A percentile compares a stretch with the other conserved stretches of the same genome.
These are phyloP conservation scores for Gaillardinia entomophila DNA, from an alignment of 805 yeast species.

Conservation along the genomic window DNA sequence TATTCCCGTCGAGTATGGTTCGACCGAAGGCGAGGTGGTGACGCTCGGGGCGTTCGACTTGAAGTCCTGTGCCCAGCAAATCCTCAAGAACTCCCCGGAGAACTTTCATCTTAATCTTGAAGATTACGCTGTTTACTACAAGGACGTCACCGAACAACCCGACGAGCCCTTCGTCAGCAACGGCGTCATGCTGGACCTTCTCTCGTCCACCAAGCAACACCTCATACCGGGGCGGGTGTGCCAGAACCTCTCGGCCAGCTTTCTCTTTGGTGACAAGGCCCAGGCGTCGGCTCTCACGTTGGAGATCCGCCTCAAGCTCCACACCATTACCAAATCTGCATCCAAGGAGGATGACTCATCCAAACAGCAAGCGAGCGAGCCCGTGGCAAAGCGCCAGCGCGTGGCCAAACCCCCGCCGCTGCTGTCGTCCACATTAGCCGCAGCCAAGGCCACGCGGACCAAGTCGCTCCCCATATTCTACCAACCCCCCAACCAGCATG, in stretches of 20 bases:
- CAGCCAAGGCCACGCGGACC: slow-evolving; percentile 39
- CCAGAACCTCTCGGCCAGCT: slow-evolving; percentile 47
- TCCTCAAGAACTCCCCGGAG: slow-evolving; percentile 35
- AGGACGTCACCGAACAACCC: slow-evolving; percentile 43
- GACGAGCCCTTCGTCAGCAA: slow-evolving; percentile 43
- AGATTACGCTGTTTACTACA: slow-evolving; percentile 42
- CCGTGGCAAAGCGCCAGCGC: neutral
- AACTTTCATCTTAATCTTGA: slow-evolving; percentile 32
- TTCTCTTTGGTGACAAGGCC: slow-evolving; percentile 27
- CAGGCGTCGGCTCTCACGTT: slow-evolving; percentile 42
- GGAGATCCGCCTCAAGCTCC: slow-evolving; percentile 51
- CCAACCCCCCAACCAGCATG: slow-evolving; percentile 33
- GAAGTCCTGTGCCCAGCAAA: slow-evolving; percentile 32
- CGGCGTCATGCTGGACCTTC: slow-evolving; percentile 30
- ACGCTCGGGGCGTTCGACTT: slow-evolving; percentile 40
- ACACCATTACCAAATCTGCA: slow-evolving; percentile 23
- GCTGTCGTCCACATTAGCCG: slow-evolving; percentile 8
- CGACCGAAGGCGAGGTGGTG: slow-evolving; percentile 20
- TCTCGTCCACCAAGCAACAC: slow-evolving; percentile 17
- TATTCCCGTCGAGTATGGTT: slow-evolving; percentile 19
- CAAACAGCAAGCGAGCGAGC: slow-evolving; percentile 1
- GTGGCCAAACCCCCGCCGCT: slow-evolving; percentile 2
- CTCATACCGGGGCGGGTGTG: slow-evolving; percentile 53
- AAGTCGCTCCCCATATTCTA: slow-evolving; percentile 37
- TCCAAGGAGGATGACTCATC: slow-evolving; percentile 1